These are phyloP conservation scores for Ophiostoma montium DNA, from an alignment of 2,329 filamentous ascomycete species.

Conservation along the genomic window DNA sequence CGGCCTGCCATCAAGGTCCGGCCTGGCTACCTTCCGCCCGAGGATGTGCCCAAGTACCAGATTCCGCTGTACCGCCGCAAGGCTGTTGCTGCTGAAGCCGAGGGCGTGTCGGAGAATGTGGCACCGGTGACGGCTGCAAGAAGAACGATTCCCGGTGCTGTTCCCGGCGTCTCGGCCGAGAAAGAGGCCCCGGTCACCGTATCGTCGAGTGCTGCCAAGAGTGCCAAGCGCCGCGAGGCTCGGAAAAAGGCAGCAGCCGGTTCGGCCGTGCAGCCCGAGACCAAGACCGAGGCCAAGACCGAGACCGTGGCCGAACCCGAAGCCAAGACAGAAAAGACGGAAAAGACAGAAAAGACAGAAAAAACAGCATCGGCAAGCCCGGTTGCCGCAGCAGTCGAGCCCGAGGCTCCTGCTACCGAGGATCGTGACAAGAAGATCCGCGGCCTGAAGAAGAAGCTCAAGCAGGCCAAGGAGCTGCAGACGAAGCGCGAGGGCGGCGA, in stretches of 20 bases:
- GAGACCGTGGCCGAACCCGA: not conserved
- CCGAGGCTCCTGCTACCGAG: constrained; percentile 18
- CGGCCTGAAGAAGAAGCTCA: constrained; percentile 85
- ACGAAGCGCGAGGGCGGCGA: constrained; percentile 84
- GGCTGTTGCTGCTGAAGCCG: constrained; percentile 58
- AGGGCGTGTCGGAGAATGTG: not conserved
- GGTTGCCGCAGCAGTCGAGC: constrained; percentile 5
- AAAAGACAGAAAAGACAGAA: constrained; percentile 29
- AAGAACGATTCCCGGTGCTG: not conserved
- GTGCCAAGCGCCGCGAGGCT: constrained; percentile 72
- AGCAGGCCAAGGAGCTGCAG: constrained; percentile 80
- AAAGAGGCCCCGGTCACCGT: not conserved
- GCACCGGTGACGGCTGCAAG: not conserved
- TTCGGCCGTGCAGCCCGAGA: not conserved
- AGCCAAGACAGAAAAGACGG: not conserved
- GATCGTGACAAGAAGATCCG: constrained; percentile 89
- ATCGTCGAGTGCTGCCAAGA: constrained; percentile 38
- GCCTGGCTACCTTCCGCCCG: constrained; percentile 83
- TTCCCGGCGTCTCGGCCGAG: not conserved
- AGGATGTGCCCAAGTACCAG: constrained; percentile 94
- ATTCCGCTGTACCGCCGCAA: constrained; percentile 40
- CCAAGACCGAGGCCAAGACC: not conserved
- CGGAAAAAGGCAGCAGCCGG: constrained; percentile 11
- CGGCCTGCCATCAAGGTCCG: constrained; percentile 88
- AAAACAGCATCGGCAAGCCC: constrained; percentile 27